Base-by-base conservation (phyloP, 345 rosid genomes). In the Raphanus sativus region DNA sequence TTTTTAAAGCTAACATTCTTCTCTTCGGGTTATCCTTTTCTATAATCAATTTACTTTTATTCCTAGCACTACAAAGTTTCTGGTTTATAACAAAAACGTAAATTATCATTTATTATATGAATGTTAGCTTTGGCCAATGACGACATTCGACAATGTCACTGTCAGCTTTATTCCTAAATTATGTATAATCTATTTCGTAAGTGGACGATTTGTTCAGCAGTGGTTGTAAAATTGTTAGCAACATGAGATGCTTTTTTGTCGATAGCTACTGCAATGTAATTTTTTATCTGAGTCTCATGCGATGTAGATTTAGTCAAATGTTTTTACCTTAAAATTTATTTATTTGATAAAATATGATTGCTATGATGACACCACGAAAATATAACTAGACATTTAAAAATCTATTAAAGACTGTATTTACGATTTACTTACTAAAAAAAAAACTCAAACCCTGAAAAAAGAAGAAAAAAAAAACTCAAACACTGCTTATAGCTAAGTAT, bases 121-220 rank as follows among this genome's bases (percentile, higher is more conserved):
- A 66, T 26, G 34, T 16, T 78, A 73, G 70, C 81, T 60, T 66
- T 73, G 6, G 69, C 65, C 56, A 67, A 61, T 67, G 74, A 73
- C 48, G 74, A 78, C 65, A 78, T 13, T 42, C 74, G 77, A 67
- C 81, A 72, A 11, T 60, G 77, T 78, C 81, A 67, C 1, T 78
- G 77, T 78, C 81, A 67, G 73, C 74, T 73, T 78, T 78, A 67
- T 78, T 73, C 77, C 58, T 60, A 50, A 55, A 59, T 40, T 71
- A 21, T 56, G 50, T 48, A 78, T 66, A 65, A 38, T 63, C 42
- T 77, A 52, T 78, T 45, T n/a, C 13, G 28, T 60, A 48, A 78
- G 81, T 78, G 81, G 81, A 59, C 73, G 16, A 24, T 78, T 66
- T 71, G 73, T 66, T 78, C 66, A 33, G 67, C 38, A 58, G 76